Evolutionary conservation across 805 yeast genomes (phyloP), one percentile per base, ranked within the genome.

Genomic region (Candida nonsorbophila): DNA sequence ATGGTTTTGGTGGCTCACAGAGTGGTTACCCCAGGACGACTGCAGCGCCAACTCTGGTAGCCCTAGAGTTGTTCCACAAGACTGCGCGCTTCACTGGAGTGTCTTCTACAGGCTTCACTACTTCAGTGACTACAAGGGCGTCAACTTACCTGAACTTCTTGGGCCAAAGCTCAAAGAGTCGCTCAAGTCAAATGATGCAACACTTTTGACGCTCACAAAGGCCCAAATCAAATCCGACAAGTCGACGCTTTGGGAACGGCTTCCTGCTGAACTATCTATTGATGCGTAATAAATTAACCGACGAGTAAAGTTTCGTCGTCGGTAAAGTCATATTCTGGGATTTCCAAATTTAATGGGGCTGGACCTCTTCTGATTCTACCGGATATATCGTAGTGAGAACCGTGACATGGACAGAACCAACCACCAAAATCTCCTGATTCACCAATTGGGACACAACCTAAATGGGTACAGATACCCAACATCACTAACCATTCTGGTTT

Each of bases 381-480:
- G 42, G 97, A 88, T 70, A 94, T 94, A 71, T 92, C 98, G 69
- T 92, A 92, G 68, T 94, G 98, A 58, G 97, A 90, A 77, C 98
- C 99, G 76, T 94, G 99, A 74, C 98, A 92, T 45, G 99, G 98
- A 69, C 98, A 92, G 90, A 92, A 92, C 99, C 99, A 92, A 62
- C 99, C 99, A 62, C 97, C 97, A 52, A 77, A 92, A 67, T 92
- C 99, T 70, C 99, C 99, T 46, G 97, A 81, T 72, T 92, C 97
- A 62, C 99, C 99, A 55, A 92, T 92, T 48, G 99, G 99, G 40
- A 92, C 99, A 82, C 99, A 92, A 65, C 99, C 99, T 74, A 92
- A 80, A 66, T 92, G 99, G 47, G 99, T 92, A 76, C 99, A 92
- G 63, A 92, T 90, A 71, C 99, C 99, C 69, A 92, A 67, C 99